Percentiles rank a stretch among this genome's conserved stretches.
phyloP scores from a whole-genome alignment of 352 stramenopile genomes.

The Halophytophthora polymorphica region DNA sequence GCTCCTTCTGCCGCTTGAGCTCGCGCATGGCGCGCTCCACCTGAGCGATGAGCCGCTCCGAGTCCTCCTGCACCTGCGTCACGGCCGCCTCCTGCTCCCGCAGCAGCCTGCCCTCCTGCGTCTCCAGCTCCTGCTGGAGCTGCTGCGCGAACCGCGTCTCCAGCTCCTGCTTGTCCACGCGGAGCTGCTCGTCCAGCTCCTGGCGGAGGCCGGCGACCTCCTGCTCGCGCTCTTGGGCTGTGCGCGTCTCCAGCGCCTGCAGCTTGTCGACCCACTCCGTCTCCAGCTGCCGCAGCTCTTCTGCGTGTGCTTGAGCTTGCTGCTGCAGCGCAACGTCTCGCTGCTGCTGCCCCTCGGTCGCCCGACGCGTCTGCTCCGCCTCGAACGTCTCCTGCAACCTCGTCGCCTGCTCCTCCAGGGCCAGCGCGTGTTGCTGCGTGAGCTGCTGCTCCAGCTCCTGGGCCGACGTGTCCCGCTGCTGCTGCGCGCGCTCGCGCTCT shows the following conservation, averaged over 20 bases:
- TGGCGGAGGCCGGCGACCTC: constrained; percentile 18
- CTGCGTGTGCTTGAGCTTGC: constrained; percentile 12
- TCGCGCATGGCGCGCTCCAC: constrained; percentile 69
- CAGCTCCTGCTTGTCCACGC: constrained; percentile 9
- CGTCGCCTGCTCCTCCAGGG: constrained; percentile 15
- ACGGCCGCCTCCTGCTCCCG: constrained; percentile 75
- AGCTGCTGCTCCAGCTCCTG: constrained; percentile 27
- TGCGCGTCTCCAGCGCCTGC: background rate
- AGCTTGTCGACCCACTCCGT: constrained; percentile 26
- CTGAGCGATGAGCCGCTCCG: constrained; percentile 72
- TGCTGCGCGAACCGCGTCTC: constrained; percentile 20
- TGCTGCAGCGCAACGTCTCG: constrained; percentile 13
- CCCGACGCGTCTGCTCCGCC: constrained; percentile 10
- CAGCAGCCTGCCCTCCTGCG: constrained; percentile 37
- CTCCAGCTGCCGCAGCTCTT: constrained; percentile 17
- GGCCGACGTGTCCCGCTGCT: constrained; percentile 11
- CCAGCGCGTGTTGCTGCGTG: constrained; percentile 4
- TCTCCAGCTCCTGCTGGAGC: constrained; percentile 33
- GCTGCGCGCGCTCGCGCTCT: constrained; percentile 24
- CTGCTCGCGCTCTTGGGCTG: constrained; percentile 2
- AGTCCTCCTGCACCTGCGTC: constrained; percentile 74
- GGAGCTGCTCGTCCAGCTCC: constrained; percentile 16
- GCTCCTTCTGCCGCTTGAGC: constrained; percentile 73
- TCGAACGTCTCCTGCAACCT: constrained; percentile 9
- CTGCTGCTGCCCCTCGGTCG: constrained; percentile 4